Evolutionary conservation across 768 basidiomycete genomes (phyloP).

Genomic region (Calvatia gigantea): DNA sequence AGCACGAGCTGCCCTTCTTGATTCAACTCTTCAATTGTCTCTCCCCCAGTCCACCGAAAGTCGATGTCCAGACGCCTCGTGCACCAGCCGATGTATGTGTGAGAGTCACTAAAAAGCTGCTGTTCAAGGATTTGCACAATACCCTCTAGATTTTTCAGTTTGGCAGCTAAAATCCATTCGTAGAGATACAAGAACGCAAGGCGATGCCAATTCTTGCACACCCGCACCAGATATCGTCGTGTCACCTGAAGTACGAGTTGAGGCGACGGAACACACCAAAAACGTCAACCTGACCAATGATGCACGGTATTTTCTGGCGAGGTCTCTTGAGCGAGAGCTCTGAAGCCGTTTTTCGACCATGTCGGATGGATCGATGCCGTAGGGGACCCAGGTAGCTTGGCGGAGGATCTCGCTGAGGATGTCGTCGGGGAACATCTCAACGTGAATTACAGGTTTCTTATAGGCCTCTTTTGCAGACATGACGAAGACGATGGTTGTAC

Average conservation of each 20-base stretch:
- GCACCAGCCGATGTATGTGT: slow-evolving; percentile 18
- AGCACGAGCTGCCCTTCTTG: slow-evolving; percentile 7
- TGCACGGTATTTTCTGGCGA: slow-evolving; percentile 12
- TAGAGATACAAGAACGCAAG: slow-evolving; percentile 20
- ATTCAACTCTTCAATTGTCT: slow-evolving; percentile 4
- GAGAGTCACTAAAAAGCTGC: background rate
- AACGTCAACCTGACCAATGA: slow-evolving; percentile 20
- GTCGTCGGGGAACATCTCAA: slow-evolving; percentile 25
- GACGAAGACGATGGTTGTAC: too few species aligned
- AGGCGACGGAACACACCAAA: background rate
- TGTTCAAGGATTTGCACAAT: slow-evolving; percentile 9
- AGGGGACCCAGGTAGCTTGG: slow-evolving; percentile 23
- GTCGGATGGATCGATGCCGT: slow-evolving; percentile 18
- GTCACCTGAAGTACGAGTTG: slow-evolving; percentile 14
- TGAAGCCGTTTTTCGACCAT: slow-evolving; percentile 12
- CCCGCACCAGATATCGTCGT: slow-evolving; percentile 17
- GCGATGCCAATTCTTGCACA: slow-evolving; percentile 20
- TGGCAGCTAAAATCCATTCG: slow-evolving; percentile 19
- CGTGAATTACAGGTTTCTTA: background rate
- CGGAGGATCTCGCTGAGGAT: slow-evolving; percentile 24
- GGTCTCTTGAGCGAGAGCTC: slow-evolving; percentile 13
- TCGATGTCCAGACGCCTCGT: slow-evolving; percentile 20
- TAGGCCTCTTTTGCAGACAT: slow-evolving; percentile 22
- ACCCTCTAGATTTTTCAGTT: slow-evolving; percentile 10
- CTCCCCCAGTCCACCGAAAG: slow-evolving; percentile 10